Conservation (phyloP, 352 stramenopile species). For the Phytophthora nicotianae region DNA sequence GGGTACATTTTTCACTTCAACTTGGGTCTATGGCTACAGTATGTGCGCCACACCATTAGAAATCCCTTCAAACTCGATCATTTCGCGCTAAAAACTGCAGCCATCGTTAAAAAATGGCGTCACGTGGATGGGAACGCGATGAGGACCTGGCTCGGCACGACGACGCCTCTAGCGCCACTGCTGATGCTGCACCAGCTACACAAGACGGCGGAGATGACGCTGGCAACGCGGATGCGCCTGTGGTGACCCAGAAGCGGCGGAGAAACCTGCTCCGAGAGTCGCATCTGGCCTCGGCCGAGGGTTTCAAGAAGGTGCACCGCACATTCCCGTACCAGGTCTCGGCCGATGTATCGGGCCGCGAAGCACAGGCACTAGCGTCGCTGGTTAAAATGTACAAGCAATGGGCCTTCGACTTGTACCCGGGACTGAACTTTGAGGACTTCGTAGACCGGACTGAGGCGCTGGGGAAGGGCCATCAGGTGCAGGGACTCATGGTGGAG, state of each 20-base stretch:
- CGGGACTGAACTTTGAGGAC: conserved; percentile 83
- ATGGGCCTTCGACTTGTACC: conserved; percentile 85
- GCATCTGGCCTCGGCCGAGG: conserved; percentile 64
- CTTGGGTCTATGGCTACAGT: not conserved
- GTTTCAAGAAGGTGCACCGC: conserved; percentile 70
- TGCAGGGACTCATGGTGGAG: conserved; percentile 67
- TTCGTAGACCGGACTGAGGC: conserved; percentile 71
- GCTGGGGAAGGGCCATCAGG: conserved; percentile 62
- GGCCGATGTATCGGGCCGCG: conserved; percentile 56
- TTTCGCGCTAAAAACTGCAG: conserved; percentile 35
- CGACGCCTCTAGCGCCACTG: not conserved
- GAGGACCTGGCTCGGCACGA: conserved; percentile 41
- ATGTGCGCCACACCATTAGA: conserved; percentile 3
- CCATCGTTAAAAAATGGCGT: conserved; percentile 37
- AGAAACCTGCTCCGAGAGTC: conserved; percentile 69
- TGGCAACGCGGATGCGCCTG: not conserved
- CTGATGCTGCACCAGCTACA: conserved; percentile 3
- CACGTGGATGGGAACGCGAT: conserved; percentile 62
- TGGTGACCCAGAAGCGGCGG: conserved; percentile 38
- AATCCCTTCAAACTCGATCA: conserved; percentile 3
- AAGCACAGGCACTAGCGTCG: conserved; percentile 65
- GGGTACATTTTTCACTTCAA: not conserved
- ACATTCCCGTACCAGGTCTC: conserved; percentile 78
- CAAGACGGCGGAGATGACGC: conserved; percentile 15
- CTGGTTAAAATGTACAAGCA: conserved; percentile 87